phyloP scores from a whole-genome alignment of 2,329 filamentous ascomycete species.

The Scedosporium boydii region DNA sequence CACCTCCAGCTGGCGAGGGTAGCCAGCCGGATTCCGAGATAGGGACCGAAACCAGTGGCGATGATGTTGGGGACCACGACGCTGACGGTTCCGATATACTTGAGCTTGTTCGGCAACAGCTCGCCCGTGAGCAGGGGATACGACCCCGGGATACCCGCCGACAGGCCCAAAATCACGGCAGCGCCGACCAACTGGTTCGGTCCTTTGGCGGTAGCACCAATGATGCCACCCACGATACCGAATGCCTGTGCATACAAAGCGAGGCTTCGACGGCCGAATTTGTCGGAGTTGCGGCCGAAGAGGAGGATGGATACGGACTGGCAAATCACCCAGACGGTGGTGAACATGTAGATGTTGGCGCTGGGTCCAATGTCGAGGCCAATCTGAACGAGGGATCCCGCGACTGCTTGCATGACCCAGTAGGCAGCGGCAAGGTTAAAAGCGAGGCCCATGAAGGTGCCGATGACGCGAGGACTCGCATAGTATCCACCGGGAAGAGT shows the following conservation, averaged over 20 bases:
- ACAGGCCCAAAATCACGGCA: conserved; percentile 12
- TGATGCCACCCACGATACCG: conserved; percentile 13
- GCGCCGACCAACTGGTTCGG: conserved; percentile 12
- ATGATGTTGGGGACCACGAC: conserved; percentile 13
- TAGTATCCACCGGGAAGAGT: conserved; percentile 12
- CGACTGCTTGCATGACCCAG: conserved; percentile 12
- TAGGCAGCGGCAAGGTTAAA: conserved; percentile 13
- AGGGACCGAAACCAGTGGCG: conserved; percentile 13
- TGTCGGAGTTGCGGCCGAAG: conserved; percentile 30
- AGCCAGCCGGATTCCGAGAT: conserved; percentile 11
- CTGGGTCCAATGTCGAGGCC: conserved; percentile 19
- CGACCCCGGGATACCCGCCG: conserved; percentile 9
- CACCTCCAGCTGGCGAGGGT: conserved; percentile 12
- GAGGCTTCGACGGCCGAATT: conserved; percentile 23
- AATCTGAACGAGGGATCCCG: conserved; percentile 11
- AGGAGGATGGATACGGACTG: conserved; percentile 29
- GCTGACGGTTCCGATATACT: conserved; percentile 11
- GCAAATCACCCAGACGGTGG: conserved; percentile 27
- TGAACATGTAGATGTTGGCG: conserved; percentile 21
- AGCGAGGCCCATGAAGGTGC: conserved; percentile 11
- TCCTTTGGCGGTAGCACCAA: conserved; percentile 11
- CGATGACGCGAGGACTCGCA: conserved; percentile 10
- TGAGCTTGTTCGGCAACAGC: conserved; percentile 13
- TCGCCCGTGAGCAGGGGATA: conserved; percentile 13
- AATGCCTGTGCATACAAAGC: conserved; percentile 11